Base-by-base conservation (phyloP, 768 basidiomycete genomes). In the Tylopilus intermedius region DNA sequence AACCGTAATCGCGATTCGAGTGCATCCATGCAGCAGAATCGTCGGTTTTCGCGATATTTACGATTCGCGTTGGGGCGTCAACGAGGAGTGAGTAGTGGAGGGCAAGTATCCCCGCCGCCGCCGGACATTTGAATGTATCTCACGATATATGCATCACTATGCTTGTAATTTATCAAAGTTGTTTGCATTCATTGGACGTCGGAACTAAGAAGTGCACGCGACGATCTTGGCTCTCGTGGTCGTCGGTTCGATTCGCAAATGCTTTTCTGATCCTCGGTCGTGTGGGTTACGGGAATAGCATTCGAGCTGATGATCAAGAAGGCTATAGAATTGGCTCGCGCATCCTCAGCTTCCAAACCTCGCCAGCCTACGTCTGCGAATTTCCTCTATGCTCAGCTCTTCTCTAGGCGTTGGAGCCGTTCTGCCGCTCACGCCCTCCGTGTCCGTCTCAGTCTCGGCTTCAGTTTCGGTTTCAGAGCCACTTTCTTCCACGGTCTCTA, bases 331-430 rank as follows among this genome's bases (percentile, higher is more conserved):
- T 37, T 40, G 10, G 24, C 15, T 42, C 33, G 32, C 24, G 26
- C 37, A 24, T 37, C 22, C 27, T 70, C 60, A 80, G 30, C 72
- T 71, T 15, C 81, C 85, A 67, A 90, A 90, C 55, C 76, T 76
- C 6, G 82, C 85, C 50, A 85, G 65, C 45, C 87, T 71, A 62
- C 79, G 77, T 62, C 74, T 74, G 39, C 88, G 76, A 54, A 90
- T 78, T 61, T 86, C 86, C 49, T 90, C 88, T 32, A 86, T 58
- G 56, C 72, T 79, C 8, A 78, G 73, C 43, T 72, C 63, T 51
- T 74, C 75, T 39, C 62, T 59, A 39, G 61, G 51, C 24, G 42
- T 52, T 29, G 57, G 59, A 21, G 62, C 4, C 2, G 38, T 18
- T 43, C 47, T 38, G 26, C 37, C 24, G 8, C 37, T 35, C 15